Evolutionary conservation across 148 eudicot genomes (phyloP), one percentile per base, ranked within the genome.

Genomic region (Talinum fruticosum): DNA sequence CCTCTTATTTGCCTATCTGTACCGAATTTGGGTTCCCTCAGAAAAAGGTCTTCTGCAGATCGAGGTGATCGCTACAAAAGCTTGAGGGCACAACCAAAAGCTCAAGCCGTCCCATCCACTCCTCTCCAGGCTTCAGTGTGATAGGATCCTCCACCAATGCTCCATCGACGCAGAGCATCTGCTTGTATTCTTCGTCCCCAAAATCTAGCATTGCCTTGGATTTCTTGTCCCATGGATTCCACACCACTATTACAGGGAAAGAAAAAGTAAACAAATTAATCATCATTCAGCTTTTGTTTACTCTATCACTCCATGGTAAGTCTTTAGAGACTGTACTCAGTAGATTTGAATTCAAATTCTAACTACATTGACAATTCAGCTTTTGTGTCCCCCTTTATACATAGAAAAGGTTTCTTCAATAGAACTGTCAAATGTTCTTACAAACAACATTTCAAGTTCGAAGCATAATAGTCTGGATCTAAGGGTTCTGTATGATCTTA

Each of bases 151-250:
- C 97, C 28, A 92, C 87, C 3, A 86, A 93, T 53, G 98, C 97
- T 14, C 87, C 97, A 51, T 87, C 91, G 4, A 91, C 97, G n/a
- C 97, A 93, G 24, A 93, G 86, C 93, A 90, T 93, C 77, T 92
- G 88, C 36, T 89, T 91, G 89, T 91, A 93, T 65, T 93, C 98
- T 21, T 87, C 94, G 24, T 91, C 94, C 32, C 97, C 94, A 21
- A 93, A 78, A 86, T 91, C 97, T 15, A 77, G 30, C 91, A 91
- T 91, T 15, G 89, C 79, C 85, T 90, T 93, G 23, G 97, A 82
- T 84, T 93, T 93, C 83, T 89, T 92, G 51, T 91, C 97, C 98
- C 98, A 93, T 37, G 98, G 97, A 72, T 93, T 93, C 98, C 98
- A 93, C 34, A 93, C 94, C 78, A 86, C 98, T 93, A 74, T 62